A percentile compares a stretch with the other conserved stretches of the same genome.
Evolutionary conservation across 2,329 filamentous ascomycete genomes (phyloP).

Genomic region (Amylocarpus encephaloides): DNA sequence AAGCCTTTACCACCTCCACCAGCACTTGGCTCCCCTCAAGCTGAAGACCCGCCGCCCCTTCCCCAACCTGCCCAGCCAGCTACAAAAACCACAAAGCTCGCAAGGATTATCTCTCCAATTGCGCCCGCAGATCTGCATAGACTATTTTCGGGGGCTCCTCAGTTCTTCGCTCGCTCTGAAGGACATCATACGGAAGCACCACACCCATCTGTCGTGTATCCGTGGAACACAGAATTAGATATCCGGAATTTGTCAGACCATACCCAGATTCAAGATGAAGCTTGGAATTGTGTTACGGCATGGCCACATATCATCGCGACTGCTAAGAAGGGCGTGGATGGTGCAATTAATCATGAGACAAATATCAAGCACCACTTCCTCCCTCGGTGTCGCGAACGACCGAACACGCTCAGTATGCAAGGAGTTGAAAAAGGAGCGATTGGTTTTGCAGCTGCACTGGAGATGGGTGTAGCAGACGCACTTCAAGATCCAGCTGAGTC

Average conservation of each 20-base stretch:
- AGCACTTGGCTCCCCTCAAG: conserved; percentile 26
- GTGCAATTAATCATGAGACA: conserved; percentile 12
- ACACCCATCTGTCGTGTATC: conserved; percentile 59
- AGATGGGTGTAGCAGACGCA: conserved; percentile 58
- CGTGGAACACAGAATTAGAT: conserved; percentile 56
- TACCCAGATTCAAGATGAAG: conserved; percentile 54
- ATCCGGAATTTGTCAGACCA: conserved; percentile 61
- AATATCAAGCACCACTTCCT: conserved; percentile 25
- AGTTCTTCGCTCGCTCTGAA: conserved; percentile 58
- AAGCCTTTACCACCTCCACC: conserved; percentile 53
- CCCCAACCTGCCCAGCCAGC: neutral
- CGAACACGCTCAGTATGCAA: conserved; percentile 67
- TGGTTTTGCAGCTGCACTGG: conserved; percentile 62
- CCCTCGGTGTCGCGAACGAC: conserved; percentile 34
- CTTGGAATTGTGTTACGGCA: conserved; percentile 57
- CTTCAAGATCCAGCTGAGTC: conserved; percentile 31
- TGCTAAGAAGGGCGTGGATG: conserved; percentile 38
- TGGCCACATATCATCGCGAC: conserved; percentile 54
- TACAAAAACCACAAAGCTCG: conserved; percentile 30
- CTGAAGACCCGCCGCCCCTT: conserved; percentile 33
- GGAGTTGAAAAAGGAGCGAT: conserved; percentile 65
- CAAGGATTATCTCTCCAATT: conserved; percentile 54
- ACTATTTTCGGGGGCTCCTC: conserved; percentile 70
- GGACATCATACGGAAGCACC: conserved; percentile 54
- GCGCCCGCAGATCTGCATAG: conserved; percentile 56